Conservation (phyloP, 2,329 filamentous ascomycete species). For the Diplodia sapinea region DNA sequence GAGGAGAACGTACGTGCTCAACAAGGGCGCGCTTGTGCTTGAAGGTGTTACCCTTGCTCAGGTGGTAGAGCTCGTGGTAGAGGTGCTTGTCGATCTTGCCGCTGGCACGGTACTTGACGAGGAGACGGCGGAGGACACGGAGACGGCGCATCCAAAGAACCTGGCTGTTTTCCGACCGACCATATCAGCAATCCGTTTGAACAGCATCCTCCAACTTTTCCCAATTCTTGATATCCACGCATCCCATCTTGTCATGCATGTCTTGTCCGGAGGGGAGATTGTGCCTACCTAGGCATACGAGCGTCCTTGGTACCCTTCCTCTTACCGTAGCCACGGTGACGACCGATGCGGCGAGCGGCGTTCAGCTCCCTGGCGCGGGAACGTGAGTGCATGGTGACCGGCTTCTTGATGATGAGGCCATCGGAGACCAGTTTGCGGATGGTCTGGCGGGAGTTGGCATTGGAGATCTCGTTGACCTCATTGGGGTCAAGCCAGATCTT, state of each 20-base stretch:
- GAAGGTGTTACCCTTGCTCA: conserved; percentile 99
- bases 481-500: conserved; percentile 99
- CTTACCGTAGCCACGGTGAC: conserved; percentile 99
- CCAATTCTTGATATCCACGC: conserved; percentile 10
- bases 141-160: conserved; percentile 99
- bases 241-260: not conserved
- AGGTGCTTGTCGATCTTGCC: conserved; percentile 99
- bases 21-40: conserved; percentile 99
- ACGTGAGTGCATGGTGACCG: conserved; percentile 99
- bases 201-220: conserved; percentile 32
- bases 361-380: conserved; percentile 94
- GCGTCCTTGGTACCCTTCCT: conserved; percentile 99
- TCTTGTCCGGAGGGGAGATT: not conserved
- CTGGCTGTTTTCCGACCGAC: conserved; percentile 67
- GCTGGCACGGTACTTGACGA: conserved; percentile 99
- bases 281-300: conserved; percentile 92
- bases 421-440: conserved; percentile 99
- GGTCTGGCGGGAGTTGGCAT: conserved; percentile 99
- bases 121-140: conserved; percentile 96
- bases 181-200: conserved; percentile 40
- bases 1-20: conserved; percentile 86
- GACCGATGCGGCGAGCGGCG: conserved; percentile 89
- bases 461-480: conserved; percentile 98
- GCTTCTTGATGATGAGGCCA: conserved; percentile 99
- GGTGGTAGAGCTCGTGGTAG: conserved; percentile 99